These are phyloP conservation scores for Alternaria sp. DNA, from an alignment of 2,329 filamentous ascomycete genomes.

Conservation along the genomic window DNA sequence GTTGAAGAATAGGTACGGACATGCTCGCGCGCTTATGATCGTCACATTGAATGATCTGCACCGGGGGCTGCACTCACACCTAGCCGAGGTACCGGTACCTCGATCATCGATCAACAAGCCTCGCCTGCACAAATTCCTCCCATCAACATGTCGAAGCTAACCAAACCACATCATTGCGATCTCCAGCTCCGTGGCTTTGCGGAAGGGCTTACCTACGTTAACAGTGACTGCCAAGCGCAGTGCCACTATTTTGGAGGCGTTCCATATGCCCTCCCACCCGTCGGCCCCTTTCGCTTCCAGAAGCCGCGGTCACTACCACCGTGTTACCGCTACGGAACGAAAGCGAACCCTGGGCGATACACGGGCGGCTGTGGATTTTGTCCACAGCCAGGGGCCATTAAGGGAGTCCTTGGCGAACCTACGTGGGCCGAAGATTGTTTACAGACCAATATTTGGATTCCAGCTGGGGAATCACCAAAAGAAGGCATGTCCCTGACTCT, in stretches of 20 bases:
- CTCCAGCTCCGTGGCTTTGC: constrained; percentile 59
- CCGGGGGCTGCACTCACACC: background rate
- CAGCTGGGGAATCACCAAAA: constrained; percentile 55
- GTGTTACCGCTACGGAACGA: constrained; percentile 62
- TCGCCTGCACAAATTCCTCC: background rate
- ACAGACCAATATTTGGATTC: constrained; percentile 65
- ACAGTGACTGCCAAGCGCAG: constrained; percentile 44
- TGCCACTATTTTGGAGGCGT: constrained; percentile 65
- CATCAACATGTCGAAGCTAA: constrained; percentile 30
- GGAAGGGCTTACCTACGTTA: constrained; percentile 58
- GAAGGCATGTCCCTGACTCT: constrained; percentile 34
- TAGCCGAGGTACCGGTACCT: constrained; percentile 14
- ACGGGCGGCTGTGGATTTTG: constrained; percentile 56
- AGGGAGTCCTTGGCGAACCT: constrained; percentile 32
- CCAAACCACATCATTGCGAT: constrained; percentile 46
- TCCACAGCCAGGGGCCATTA: constrained; percentile 57
- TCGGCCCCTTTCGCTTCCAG: constrained; percentile 59
- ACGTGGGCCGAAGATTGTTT: constrained; percentile 64
- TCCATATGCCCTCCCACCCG: constrained; percentile 63
- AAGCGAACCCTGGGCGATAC: constrained; percentile 57
- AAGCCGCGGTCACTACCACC: constrained; percentile 58
- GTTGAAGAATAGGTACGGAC: background rate
- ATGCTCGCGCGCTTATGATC: background rate
- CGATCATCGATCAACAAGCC: constrained; percentile 8
- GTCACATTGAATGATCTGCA: constrained; percentile 3